Percentiles rank a stretch among this genome's conserved stretches.
These are phyloP conservation scores for Coelastrella sp. DNA, from an alignment of 139 green algal genomes.

Conservation along the genomic window DNA sequence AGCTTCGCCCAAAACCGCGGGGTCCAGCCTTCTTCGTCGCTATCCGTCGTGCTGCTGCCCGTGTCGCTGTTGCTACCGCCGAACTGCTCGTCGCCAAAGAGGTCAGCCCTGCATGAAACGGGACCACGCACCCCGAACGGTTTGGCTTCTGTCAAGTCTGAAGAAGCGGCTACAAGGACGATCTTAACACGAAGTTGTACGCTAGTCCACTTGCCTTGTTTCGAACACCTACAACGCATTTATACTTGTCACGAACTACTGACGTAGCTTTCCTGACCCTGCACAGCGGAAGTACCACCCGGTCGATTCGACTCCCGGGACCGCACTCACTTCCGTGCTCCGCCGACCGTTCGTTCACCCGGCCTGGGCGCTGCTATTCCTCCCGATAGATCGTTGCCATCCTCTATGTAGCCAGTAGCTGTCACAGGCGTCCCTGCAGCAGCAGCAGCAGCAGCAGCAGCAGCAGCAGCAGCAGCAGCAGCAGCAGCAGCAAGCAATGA, in stretches of 20 bases:
- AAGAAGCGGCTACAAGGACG: not conserved
- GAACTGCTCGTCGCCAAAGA: constrained; percentile 11
- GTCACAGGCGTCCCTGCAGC: constrained; percentile 15
- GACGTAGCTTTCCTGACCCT: not conserved
- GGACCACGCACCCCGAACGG: not conserved
- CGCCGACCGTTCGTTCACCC: too few relatives aligned
- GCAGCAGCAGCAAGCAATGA: too few relatives aligned
- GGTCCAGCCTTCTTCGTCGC: not conserved
- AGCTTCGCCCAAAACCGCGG: not conserved
- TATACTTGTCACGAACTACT: too few relatives aligned
- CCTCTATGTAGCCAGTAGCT: not conserved
- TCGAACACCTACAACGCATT: too few relatives aligned
- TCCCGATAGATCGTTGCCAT: not conserved
- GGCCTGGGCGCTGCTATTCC: constrained; percentile 16
- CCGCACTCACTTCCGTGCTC: too few relatives aligned
- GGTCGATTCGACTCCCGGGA: not conserved
- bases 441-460: constrained; percentile 12
- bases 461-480: too few relatives aligned
- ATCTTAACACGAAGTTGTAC: not conserved
- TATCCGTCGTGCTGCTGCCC: constrained; percentile 23
- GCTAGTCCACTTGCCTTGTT: too few relatives aligned
- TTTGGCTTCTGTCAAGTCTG: not conserved
- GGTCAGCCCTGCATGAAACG: not conserved
- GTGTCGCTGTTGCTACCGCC: constrained; percentile 12
- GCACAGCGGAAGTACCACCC: not conserved